Conservation (phyloP, 345 rosid species). For the Eucalyptus paniculata region DNA sequence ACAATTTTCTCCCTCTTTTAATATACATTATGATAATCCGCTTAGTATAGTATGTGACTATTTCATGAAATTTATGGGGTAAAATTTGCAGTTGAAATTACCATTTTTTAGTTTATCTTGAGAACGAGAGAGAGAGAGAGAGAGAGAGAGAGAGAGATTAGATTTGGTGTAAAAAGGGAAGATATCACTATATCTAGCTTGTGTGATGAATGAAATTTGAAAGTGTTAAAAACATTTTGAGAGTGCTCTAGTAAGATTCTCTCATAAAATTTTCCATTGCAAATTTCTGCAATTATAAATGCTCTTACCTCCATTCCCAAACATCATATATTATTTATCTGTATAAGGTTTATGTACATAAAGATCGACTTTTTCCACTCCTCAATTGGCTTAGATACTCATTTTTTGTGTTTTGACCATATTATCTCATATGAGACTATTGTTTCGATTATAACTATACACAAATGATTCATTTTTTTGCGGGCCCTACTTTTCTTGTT, state of each 20-base stretch:
- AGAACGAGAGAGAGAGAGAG: no score
- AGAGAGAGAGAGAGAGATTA: no score
- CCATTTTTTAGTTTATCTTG: no score
- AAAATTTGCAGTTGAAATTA: no score
- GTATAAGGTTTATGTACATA: no score
- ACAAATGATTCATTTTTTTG: not conserved
- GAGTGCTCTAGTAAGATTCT: not conserved
- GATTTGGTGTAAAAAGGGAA: no score
- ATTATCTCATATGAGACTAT: accelerated
- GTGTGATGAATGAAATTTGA: not conserved
- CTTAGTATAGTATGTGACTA: not conserved
- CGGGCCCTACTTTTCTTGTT: not conserved
- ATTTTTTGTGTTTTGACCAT: no score
- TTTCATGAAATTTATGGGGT: not conserved
- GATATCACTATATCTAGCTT: not conserved
- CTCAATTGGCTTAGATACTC: no score
- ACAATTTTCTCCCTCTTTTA: not conserved
- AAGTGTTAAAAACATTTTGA: not conserved
- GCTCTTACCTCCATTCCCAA: not conserved
- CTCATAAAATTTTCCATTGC: not conserved
- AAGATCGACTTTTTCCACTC: not conserved
- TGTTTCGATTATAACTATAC: no score
- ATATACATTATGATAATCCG: no score
- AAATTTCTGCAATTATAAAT: no score
- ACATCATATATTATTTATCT: not conserved